Conservation (phyloP, 495 filamentous ascomycete genomes). For the Lasiosphaeria ovina region DNA sequence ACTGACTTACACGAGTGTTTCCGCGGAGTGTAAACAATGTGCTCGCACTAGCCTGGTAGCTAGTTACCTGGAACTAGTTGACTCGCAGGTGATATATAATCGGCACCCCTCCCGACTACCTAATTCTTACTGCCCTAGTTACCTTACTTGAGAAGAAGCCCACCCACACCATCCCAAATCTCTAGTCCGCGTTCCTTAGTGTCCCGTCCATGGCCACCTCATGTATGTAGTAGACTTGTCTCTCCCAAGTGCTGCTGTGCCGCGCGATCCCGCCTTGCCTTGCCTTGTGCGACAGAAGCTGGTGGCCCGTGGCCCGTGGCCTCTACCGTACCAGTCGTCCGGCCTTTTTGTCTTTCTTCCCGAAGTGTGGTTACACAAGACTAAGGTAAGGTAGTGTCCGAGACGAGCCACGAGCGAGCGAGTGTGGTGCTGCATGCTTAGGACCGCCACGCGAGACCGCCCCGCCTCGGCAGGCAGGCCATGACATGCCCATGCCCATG, state of each 20-base stretch:
- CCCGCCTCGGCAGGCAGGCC: background rate
- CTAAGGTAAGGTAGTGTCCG: constrained; percentile 6
- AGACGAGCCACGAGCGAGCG: background rate
- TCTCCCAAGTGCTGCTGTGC: background rate
- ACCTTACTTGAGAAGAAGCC: no score
- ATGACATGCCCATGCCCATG: background rate
- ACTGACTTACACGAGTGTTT: no score
- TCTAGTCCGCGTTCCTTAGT: no score
- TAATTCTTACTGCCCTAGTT: no score
- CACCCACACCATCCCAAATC: no score
- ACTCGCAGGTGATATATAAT: no score
- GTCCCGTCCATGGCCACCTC: background rate
- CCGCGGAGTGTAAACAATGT: no score
- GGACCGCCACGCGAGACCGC: background rate
- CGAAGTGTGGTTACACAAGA: constrained; percentile 16
- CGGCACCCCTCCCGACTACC: no score
- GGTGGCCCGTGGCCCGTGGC: no score
- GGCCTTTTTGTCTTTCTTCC: background rate
- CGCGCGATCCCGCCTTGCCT: background rate
- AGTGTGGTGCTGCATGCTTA: constrained; percentile 9
- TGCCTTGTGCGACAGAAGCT: constrained; percentile 1
- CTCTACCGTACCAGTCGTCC: background rate
- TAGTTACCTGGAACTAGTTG: no score
- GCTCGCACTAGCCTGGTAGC: no score
- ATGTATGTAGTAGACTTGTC: background rate